Evolutionary conservation across 2,329 filamentous ascomycete genomes (phyloP), one percentile per base, ranked within the genome.

Genomic region (Fusarium sp.): DNA sequence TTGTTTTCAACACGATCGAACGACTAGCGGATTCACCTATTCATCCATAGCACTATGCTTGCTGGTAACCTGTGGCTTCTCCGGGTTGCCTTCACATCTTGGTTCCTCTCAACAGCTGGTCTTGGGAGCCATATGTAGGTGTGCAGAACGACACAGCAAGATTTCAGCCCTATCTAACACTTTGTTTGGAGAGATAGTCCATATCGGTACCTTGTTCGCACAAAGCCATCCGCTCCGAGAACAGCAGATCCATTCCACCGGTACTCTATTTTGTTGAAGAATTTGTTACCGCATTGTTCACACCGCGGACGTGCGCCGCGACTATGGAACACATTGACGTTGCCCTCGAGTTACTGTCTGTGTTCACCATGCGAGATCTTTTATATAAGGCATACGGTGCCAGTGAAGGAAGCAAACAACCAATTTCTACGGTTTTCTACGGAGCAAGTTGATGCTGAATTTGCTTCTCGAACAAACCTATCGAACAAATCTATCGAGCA

Each of bases 1-100:
- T 70, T 66, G 59, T 44, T 38, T 59, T 59, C 70, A 42, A 56
- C 60, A 55, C 70, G 57, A 58, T 70, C 58, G 44, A 69, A 73
- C 58, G 61, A 68, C 58, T 72, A 52, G 62, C 63, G 41, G 31
- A 69, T 45, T 47, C 49, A 35, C 64, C 45, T 26, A 52, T 41
- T 45, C 57, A 45, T 61, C 63, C 44, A 58, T 56, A 58, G 48
- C 52, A 54, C 18, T 47, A 28, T 52, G 44, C 47, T 56, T 61
- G 36, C 45, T 36, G 39, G 33, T 48, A 35, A 28, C 49, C 20
- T 33, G 36, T 58, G 47, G 64, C 33, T 56, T 54, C 31, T 65
- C 44, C 58, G 62, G 59, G 52, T 49, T 48, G 56, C 35, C 35
- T 49, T 38, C 55, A 66, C 42, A 59, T 42, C 57, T 56, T 31